phyloP scores from a whole-genome alignment of 1,284 basidiomycete genomes.

The Schizophyllum amplum region DNA sequence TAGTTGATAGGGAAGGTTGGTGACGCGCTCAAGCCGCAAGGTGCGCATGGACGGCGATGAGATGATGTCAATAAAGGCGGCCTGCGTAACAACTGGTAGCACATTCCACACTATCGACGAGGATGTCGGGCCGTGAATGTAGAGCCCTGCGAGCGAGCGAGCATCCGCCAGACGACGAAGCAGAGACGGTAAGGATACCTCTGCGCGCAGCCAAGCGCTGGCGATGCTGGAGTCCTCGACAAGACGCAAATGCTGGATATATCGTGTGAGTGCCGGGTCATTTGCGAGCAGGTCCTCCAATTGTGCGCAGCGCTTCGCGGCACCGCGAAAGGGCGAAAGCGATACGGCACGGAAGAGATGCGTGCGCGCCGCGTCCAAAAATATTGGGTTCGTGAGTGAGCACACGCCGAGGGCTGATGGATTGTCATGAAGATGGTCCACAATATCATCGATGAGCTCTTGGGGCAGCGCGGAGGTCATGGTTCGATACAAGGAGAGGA shows the following conservation, averaged over 20 bases:
- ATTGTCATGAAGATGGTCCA: slow-evolving; percentile 19
- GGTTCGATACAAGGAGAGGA: no score
- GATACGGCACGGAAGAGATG: slow-evolving; percentile 1
- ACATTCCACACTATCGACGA: background rate
- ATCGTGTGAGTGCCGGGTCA: background rate
- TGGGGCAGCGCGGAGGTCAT: no score
- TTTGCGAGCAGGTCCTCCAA: background rate
- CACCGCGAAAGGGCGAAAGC: background rate
- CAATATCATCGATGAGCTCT: slow-evolving; percentile 21
- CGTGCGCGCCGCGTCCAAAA: background rate
- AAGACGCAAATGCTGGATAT: background rate
- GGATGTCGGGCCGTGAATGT: background rate
- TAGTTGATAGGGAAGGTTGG: background rate
- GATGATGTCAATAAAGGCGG: background rate
- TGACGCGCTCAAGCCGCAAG: background rate
- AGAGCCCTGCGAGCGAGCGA: background rate
- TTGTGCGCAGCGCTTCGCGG: background rate
- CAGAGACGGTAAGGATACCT: background rate
- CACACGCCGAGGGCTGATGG: slow-evolving; percentile 17
- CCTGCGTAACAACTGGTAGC: background rate
- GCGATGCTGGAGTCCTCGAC: background rate
- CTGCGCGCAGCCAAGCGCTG: background rate
- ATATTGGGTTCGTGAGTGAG: slow-evolving; percentile 14
- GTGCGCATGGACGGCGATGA: background rate
- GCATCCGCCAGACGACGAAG: background rate